Base-by-base conservation (phyloP, 164 flowering plant species). In the Vitis cinerea region DNA sequence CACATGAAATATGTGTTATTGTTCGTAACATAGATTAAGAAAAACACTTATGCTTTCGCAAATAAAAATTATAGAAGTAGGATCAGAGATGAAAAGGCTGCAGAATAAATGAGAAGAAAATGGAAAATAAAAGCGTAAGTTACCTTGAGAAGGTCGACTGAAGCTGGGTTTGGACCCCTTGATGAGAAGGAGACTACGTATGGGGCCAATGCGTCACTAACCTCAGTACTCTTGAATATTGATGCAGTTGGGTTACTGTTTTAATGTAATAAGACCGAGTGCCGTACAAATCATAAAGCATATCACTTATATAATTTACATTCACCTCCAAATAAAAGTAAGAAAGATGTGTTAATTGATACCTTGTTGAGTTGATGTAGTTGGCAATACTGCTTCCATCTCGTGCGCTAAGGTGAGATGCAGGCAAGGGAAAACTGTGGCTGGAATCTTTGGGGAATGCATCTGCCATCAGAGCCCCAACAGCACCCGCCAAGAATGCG, bases 121-220 rank as follows among this genome's bases (percentile, higher is more conserved):
- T 23, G 2, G 1, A 13, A 1, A 3, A 51, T 10, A 30, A 61
- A 15, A 1, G 12, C 19, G 2, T 17, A 31, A 44, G 10, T 12
- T 78, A 80, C 87, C 81, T 80, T 81, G 13, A 83, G 83, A 64
- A 89, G 79, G 50, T 81, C 79, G 5, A 11, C 30, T 10, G 79
- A 68, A 8, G 6, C 3, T 3, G 62, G 62, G 47, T 17, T 67
- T 30, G 69, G 69, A 12, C 69, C 69, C 23, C 69, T 66, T 44
- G 69, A 66, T 14, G 69, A 66, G 51, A 67, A 67, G 16, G 61
- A 5, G 10, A 15, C 8, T 10, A 67, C 15, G 10, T n/a, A 31
- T 10, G 70, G 70, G 29, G 70, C 61, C 27, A 12, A 3, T 1
- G 1, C 12, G 5, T 58, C 63, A 30, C 12, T 50, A 10, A 5